A percentile compares a stretch with the other conserved stretches of the same genome.
Evolutionary conservation across 805 yeast genomes (phyloP).

Genomic region (Nematodospora valgi): DNA sequence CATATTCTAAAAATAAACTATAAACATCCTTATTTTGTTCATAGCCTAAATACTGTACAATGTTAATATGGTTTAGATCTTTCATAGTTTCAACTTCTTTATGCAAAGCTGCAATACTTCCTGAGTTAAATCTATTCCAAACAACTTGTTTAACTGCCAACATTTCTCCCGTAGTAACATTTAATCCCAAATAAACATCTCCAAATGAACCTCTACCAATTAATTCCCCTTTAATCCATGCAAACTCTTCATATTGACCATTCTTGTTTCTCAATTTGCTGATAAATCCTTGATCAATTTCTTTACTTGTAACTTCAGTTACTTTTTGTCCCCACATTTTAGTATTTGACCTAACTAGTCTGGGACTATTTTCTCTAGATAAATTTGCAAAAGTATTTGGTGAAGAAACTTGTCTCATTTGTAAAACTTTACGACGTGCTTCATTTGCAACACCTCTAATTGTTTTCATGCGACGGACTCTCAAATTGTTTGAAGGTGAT

Average conservation of each 20-base stretch:
- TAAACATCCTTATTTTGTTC: constrained; percentile 72
- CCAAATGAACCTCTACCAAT: constrained; percentile 98
- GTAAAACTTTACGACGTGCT: constrained; percentile 49
- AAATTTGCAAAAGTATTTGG: constrained; percentile 8
- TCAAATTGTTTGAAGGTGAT: constrained; percentile 27
- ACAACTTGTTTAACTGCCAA: constrained; percentile 96
- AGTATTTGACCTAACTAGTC: constrained; percentile 69
- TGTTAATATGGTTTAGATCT: constrained; percentile 88
- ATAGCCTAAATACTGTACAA: constrained; percentile 94
- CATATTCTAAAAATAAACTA: constrained; percentile 89
- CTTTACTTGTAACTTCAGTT: constrained; percentile 80
- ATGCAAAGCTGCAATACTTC: constrained; percentile 75
- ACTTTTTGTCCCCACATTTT: constrained; percentile 97
- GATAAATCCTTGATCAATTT: constrained; percentile 58
- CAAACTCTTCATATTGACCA: constrained; percentile 79
- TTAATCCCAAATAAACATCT: constrained; percentile 83
- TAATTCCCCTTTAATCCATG: constrained; percentile 97
- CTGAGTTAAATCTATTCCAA: constrained; percentile 38
- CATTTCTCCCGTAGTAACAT: constrained; percentile 97
- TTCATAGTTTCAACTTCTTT: constrained; percentile 93
- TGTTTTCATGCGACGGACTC: constrained; percentile 73
- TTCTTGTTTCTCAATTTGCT: constrained; percentile 56
- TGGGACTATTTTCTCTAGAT: constrained; percentile 7
- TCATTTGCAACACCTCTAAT: constrained; percentile 92
- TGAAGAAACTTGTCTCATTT: constrained; percentile 15